Percentiles rank a stretch among this genome's conserved stretches.
Evolutionary conservation across 2,329 filamentous ascomycete species (phyloP).

Genomic region (Colletotrichum chlorophyti): DNA sequence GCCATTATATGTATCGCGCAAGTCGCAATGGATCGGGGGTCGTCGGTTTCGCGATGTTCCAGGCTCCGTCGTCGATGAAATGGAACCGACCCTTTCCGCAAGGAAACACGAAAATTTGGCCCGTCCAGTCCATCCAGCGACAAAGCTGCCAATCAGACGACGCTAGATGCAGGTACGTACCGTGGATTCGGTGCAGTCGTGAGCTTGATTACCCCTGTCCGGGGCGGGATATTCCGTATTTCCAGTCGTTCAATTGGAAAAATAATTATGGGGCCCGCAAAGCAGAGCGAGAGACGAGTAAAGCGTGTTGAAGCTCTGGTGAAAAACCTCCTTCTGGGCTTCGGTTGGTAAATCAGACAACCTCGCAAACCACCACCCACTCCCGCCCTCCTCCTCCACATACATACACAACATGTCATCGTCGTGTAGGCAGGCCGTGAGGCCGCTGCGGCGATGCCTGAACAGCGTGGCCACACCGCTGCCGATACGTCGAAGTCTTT

Average conservation of each 20-base stretch:
- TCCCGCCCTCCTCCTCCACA: not conserved
- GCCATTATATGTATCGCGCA: conserved; percentile 45
- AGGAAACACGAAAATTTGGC: conserved; percentile 29
- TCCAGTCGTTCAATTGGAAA: conserved; percentile 27
- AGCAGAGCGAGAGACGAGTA: too few species aligned
- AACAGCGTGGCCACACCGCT: conserved; percentile 45
- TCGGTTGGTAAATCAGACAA: not conserved
- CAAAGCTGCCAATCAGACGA: conserved; percentile 18
- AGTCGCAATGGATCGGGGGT: conserved; percentile 6
- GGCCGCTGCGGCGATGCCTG: conserved; percentile 63
- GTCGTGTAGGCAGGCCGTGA: conserved; percentile 63
- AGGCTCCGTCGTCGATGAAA: conserved; percentile 8
- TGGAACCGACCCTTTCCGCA: conserved; percentile 7
- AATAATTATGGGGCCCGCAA: conserved; percentile 27
- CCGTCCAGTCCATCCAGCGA: conserved; percentile 19
- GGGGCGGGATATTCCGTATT: conserved; percentile 29
- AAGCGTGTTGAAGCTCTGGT: conserved; percentile 5
- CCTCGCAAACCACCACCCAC: not conserved
- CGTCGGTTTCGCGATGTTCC: conserved; percentile 4
- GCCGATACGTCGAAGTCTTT: conserved; percentile 34
- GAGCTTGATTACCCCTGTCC: conserved; percentile 14
- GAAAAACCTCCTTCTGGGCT: conserved; percentile 11
- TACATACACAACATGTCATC: conserved; percentile 52
- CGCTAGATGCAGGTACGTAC: conserved; percentile 14
- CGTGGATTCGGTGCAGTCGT: not conserved